A percentile compares a stretch with the other conserved stretches of the same genome.
These are phyloP conservation scores for Debaryomyces castellii DNA, from an alignment of 805 yeast species.

Conservation along the genomic window DNA sequence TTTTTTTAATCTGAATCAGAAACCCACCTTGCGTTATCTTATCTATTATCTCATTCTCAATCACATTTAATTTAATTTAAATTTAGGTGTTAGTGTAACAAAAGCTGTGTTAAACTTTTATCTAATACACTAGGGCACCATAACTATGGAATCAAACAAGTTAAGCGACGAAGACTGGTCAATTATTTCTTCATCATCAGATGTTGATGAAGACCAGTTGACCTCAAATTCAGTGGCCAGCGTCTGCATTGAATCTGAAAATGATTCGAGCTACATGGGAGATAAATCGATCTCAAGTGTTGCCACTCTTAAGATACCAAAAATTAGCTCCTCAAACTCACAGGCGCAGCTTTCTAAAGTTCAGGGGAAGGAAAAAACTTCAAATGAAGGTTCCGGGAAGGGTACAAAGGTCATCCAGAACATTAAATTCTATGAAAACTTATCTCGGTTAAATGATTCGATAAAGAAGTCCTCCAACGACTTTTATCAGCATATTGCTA, in stretches of 20 bases:
- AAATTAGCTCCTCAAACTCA: slow-evolving; percentile 3
- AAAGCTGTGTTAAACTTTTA: not conserved
- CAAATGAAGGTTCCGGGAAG: no score
- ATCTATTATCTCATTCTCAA: not conserved
- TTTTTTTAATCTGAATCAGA: not conserved
- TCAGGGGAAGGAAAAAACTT: not conserved
- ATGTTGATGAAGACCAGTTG: slow-evolving; percentile 34
- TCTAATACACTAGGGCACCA: not conserved
- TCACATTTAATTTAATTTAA: not conserved
- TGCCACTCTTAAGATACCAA: slow-evolving; percentile 17
- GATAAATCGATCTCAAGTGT: slow-evolving; percentile 11
- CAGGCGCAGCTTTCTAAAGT: not conserved
- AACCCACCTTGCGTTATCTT: not conserved
- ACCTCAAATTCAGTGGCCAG: slow-evolving; percentile 12
- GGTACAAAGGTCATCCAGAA: slow-evolving; percentile 3
- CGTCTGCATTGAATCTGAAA: not conserved
- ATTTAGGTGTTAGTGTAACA: not conserved
- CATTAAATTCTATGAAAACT: slow-evolving; percentile 25
- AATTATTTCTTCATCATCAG: slow-evolving; percentile 42
- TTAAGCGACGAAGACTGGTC: slow-evolving; percentile 44
- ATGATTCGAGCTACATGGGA: not conserved
- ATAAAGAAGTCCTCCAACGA: slow-evolving; percentile 21
- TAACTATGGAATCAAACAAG: slow-evolving; percentile 7
- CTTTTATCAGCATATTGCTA: slow-evolving; percentile 18
- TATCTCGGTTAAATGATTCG: slow-evolving; percentile 19